phyloP scores from a whole-genome alignment of 2,329 filamentous ascomycete genomes.

The Huntiella omanensis region DNA sequence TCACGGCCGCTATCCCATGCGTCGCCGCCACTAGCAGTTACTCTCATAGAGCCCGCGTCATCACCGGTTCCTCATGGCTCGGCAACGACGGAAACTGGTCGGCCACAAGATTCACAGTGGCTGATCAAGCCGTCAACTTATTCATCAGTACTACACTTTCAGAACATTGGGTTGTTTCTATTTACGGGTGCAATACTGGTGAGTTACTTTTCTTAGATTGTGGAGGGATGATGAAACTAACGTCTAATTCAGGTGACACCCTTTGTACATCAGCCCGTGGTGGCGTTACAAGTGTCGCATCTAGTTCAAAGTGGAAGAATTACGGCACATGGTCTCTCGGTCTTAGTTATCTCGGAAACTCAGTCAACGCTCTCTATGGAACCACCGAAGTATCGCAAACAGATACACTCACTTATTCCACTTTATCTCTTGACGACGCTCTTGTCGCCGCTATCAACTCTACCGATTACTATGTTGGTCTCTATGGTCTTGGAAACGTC shows the following conservation, averaged over 20 bases:
- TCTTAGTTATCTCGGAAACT: constrained; percentile 36
- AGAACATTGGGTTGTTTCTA: constrained; percentile 50
- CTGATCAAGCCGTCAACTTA: constrained; percentile 23
- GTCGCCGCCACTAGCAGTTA: not conserved
- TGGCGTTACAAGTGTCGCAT: constrained; percentile 32
- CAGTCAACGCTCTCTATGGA: constrained; percentile 47
- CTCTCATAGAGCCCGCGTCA: constrained; percentile 2
- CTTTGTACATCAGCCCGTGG: constrained; percentile 39
- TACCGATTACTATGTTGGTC: constrained; percentile 35
- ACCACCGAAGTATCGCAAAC: constrained; percentile 28
- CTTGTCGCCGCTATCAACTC: constrained; percentile 33
- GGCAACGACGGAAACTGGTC: constrained; percentile 57
- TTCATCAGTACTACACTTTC: constrained; percentile 48
- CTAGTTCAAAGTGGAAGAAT: constrained; percentile 38
- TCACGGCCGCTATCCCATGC: constrained; percentile 1
- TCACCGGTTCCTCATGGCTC: constrained; percentile 17
- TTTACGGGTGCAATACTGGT: constrained; percentile 34
- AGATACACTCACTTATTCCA: constrained; percentile 20
- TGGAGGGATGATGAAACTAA: not conserved
- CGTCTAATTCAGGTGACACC: constrained; percentile 21
- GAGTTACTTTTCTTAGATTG: constrained; percentile 15
- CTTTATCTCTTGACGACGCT: constrained; percentile 25
- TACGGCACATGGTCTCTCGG: constrained; percentile 42
- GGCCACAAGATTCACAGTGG: constrained; percentile 41
- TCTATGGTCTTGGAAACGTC: constrained; percentile 36